Percentiles rank a stretch among this genome's conserved stretches.
These are phyloP conservation scores for Micractinium conductrix DNA, from an alignment of 139 green algal genomes.

Conservation along the genomic window DNA sequence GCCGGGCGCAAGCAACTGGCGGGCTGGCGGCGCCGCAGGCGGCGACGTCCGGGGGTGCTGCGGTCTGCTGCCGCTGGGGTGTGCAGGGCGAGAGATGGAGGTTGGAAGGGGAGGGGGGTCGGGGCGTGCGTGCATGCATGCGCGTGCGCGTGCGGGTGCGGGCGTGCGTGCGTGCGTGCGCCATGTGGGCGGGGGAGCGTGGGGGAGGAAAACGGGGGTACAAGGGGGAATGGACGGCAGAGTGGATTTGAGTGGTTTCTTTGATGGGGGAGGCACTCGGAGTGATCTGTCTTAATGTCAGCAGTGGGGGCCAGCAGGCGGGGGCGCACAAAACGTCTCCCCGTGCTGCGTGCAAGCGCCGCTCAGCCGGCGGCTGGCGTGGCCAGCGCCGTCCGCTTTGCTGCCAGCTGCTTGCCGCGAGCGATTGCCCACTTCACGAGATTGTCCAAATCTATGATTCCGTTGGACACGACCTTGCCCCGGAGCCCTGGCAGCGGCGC, in stretches of 20 bases:
- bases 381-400: too few species aligned
- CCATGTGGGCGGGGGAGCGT: not conserved
- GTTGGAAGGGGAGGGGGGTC: not conserved
- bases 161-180: not conserved
- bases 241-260: not conserved
- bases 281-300: not conserved
- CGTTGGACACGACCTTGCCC: constrained; percentile 11
- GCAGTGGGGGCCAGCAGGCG: too few species aligned
- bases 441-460: constrained; percentile 10
- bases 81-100: not conserved
- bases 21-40: too few species aligned
- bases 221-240: too few species aligned
- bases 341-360: not conserved
- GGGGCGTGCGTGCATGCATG: not conserved
- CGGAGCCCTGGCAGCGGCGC: not conserved
- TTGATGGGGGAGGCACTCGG: not conserved
- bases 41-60: not conserved
- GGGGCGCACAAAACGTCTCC: too few species aligned
- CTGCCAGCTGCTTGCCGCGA: not conserved
- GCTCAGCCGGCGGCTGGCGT: too few species aligned
- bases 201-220: too few species aligned
- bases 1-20: not conserved
- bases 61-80: too few species aligned
- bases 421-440: not conserved
- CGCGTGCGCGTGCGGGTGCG: not conserved